These are phyloP conservation scores for Rhodosporidiobolus sp. DNA, from an alignment of 768 basidiomycete species.

Conservation along the genomic window DNA sequence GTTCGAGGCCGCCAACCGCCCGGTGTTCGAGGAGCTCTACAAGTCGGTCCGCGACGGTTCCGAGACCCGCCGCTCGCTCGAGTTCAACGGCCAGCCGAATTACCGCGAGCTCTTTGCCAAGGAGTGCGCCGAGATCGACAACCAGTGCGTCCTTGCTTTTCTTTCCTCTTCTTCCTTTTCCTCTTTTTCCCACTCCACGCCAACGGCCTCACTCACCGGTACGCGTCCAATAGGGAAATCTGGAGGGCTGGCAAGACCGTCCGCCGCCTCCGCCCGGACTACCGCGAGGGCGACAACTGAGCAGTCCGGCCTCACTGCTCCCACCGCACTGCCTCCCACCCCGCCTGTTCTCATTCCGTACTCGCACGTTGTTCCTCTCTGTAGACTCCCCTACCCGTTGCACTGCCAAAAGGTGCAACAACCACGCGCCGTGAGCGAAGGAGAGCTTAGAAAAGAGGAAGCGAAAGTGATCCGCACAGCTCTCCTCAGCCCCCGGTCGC, in stretches of 20 bases:
- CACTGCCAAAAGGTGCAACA: too few relatives aligned
- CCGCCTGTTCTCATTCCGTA: too few relatives aligned
- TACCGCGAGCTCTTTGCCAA: constrained; percentile 89
- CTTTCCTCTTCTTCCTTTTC: neutral
- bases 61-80: constrained; percentile 93
- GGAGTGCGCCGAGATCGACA: constrained; percentile 89
- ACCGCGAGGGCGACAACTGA: neutral
- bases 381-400: too few relatives aligned
- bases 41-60: constrained; percentile 90
- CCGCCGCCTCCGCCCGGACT: constrained; percentile 50
- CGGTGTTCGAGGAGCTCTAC: constrained; percentile 92
- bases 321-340: too few relatives aligned
- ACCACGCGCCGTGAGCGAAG: too few relatives aligned
- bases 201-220: neutral
- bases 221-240: too few relatives aligned
- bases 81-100: constrained; percentile 87
- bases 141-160: constrained; percentile 56
- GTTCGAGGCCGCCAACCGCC: constrained; percentile 70
- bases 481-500: too few relatives aligned
- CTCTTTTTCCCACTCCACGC: too few relatives aligned
- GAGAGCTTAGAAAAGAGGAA: too few relatives aligned
- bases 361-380: too few relatives aligned
- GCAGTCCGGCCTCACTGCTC: neutral
- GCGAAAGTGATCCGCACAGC: too few relatives aligned
- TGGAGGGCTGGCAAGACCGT: constrained; percentile 97